These are phyloP conservation scores for Rhizopogon parksii DNA, from an alignment of 1,284 basidiomycete genomes.

Conservation along the genomic window DNA sequence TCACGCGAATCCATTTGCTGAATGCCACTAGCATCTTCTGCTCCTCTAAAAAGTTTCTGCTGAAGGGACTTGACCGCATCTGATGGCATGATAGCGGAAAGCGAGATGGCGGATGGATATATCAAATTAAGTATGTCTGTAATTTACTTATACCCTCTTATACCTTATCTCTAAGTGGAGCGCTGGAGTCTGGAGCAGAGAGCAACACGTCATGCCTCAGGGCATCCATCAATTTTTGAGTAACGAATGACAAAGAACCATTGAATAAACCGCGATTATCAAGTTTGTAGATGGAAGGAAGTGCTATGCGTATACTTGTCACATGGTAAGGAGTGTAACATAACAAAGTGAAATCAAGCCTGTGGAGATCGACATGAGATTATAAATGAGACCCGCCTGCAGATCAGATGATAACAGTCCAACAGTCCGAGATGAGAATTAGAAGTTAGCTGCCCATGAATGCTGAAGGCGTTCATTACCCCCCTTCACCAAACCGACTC, in stretches of 20 bases:
- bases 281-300: slow-evolving; percentile 1
- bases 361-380: slow-evolving; percentile 11
- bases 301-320: slow-evolving; percentile 23
- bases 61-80: slow-evolving; percentile 58
- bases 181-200: neutral
- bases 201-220: neutral
- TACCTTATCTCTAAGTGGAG: neutral
- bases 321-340: slow-evolving; percentile 6
- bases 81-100: slow-evolving; percentile 29
- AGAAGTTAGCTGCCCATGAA: slow-evolving; percentile 6
- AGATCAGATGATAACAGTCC: slow-evolving; percentile 19
- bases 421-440: slow-evolving; percentile 14
- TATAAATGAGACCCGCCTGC: slow-evolving; percentile 24
- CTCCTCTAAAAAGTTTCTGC: slow-evolving; percentile 65
- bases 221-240: slow-evolving; percentile 17
- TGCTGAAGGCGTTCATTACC: slow-evolving; percentile 2
- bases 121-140: neutral
- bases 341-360: slow-evolving; percentile 17
- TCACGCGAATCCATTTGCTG: slow-evolving; percentile 29
- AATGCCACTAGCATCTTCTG: slow-evolving; percentile 20
- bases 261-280: slow-evolving; percentile 2
- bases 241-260: neutral
- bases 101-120: neutral
- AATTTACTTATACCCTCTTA: neutral
- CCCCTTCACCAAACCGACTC: slow-evolving; percentile 22